Evolutionary conservation across 208 protist genomes (phyloP).

Genomic region (Trypanosoma melophagium): DNA sequence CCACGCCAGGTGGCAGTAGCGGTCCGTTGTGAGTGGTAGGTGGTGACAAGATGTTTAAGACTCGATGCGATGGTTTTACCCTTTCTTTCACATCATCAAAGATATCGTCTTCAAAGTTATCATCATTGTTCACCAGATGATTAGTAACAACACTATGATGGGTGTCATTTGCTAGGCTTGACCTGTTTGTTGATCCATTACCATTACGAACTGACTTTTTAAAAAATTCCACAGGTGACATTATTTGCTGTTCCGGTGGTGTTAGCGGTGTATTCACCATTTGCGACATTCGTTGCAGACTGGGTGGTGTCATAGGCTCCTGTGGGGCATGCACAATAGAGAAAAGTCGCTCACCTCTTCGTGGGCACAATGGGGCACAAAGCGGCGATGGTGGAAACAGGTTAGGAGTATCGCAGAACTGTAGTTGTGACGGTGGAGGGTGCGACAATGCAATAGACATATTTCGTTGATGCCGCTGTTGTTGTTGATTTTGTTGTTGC

Average conservation of each 20-base stretch:
- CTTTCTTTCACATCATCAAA: conserved; percentile 5
- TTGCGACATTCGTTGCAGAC: conserved; percentile 40
- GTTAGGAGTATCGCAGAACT: neutral
- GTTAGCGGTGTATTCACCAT: conserved; percentile 24
- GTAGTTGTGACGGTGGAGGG: neutral
- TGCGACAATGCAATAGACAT: too few relatives aligned
- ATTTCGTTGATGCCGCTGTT: too few relatives aligned
- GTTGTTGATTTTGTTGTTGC: neutral
- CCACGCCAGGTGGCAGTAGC: neutral
- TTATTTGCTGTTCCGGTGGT: conserved; percentile 23
- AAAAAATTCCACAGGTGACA: conserved; percentile 65
- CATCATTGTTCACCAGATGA: too few relatives aligned
- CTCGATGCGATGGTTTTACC: conserved; percentile 11
- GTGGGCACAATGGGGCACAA: neutral
- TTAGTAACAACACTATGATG: too few relatives aligned
- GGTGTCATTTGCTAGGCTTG: neutral
- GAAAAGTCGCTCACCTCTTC: conserved; percentile 44
- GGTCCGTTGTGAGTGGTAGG: neutral
- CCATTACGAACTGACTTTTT: conserved; percentile 24
- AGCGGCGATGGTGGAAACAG: conserved; percentile 9
- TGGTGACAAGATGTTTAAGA: conserved; percentile 17
- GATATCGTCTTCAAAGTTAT: neutral
- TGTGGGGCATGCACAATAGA: conserved; percentile 52
- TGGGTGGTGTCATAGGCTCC: conserved; percentile 54
- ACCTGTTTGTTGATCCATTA: neutral